Percentiles rank a stretch among this genome's conserved stretches.
phyloP scores from a whole-genome alignment of 169 alveolate species.

The Plasmodium ovale region DNA sequence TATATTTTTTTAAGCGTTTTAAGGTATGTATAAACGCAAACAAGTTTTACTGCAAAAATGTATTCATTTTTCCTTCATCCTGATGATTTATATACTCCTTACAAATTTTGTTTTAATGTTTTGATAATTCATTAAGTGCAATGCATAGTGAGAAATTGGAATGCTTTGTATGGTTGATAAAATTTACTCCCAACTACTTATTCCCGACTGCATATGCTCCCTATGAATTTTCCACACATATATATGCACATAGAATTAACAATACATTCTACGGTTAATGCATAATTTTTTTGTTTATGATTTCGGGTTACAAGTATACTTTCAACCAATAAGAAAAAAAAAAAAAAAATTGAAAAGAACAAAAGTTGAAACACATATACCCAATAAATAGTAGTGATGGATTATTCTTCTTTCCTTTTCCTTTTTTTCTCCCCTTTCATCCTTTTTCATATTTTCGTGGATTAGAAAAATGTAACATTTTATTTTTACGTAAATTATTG shows the following conservation, averaged over 20 bases:
- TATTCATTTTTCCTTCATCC: slow-evolving; percentile 10
- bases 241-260: background rate
- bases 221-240: background rate
- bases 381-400: slow-evolving; percentile 6
- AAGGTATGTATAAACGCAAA: slow-evolving; percentile 11
- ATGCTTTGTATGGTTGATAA: background rate
- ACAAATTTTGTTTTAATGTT: slow-evolving; percentile 34
- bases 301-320: slow-evolving; percentile 37
- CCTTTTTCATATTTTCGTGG: slow-evolving; percentile 3
- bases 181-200: background rate
- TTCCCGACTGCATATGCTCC: no score
- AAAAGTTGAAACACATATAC: slow-evolving; percentile 13
- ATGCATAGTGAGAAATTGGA: background rate
- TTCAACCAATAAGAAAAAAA: slow-evolving; percentile 7
- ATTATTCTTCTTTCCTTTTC: no score
- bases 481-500: background rate
- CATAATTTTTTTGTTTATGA: slow-evolving; percentile 33
- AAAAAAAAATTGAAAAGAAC: slow-evolving; percentile 21
- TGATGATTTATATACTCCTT: slow-evolving; percentile 25
- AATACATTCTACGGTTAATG: slow-evolving; percentile 11
- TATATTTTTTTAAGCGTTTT: slow-evolving; percentile 32
- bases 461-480: background rate
- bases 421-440: background rate
- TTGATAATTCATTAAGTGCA: slow-evolving; percentile 27
- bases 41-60: background rate